These are phyloP conservation scores for Fusarium oxysporum DNA, from an alignment of 2,329 filamentous ascomycete genomes.

Conservation along the genomic window DNA sequence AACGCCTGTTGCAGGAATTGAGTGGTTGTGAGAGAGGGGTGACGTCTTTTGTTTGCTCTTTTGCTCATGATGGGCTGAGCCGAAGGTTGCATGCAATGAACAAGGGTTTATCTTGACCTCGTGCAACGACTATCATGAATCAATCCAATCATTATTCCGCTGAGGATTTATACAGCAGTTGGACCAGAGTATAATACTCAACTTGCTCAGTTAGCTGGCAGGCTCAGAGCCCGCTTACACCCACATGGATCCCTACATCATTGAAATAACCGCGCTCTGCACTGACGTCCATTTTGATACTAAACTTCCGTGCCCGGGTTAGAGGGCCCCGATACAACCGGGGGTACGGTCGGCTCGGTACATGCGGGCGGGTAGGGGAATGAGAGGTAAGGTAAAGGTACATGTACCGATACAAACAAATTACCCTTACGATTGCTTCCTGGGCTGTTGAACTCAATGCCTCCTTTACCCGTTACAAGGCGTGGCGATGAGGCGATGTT, in stretches of 20 bases:
- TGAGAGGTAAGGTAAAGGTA: neutral
- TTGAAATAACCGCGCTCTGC: constrained; percentile 12
- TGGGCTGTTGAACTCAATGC: constrained; percentile 17
- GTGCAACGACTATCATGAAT: neutral
- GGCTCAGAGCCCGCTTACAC: neutral
- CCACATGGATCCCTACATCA: constrained; percentile 3
- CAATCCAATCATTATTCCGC: neutral
- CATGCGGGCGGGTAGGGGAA: constrained; percentile 10
- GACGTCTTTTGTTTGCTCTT: constrained; percentile 28
- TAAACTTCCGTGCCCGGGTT: constrained; percentile 18
- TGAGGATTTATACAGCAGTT: neutral
- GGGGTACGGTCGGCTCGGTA: constrained; percentile 22
- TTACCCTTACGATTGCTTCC: neutral
- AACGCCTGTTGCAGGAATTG: constrained; percentile 10
- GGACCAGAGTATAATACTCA: neutral
- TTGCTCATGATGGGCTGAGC: constrained; percentile 32
- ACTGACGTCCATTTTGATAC: constrained; percentile 19
- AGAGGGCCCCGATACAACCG: constrained; percentile 27
- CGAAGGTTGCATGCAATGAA: constrained; percentile 15
- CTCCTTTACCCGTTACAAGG: constrained; percentile 33
- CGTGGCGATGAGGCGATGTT: neutral
- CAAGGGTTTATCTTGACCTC: constrained; percentile 18
- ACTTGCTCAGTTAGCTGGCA: neutral
- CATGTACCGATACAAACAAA: constrained; percentile 3
- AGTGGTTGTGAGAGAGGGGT: constrained; percentile 17